Evolutionary conservation across 768 basidiomycete species (phyloP), one percentile per base, ranked within the genome.

Genomic region (Macrolepiota fuliginosa): DNA sequence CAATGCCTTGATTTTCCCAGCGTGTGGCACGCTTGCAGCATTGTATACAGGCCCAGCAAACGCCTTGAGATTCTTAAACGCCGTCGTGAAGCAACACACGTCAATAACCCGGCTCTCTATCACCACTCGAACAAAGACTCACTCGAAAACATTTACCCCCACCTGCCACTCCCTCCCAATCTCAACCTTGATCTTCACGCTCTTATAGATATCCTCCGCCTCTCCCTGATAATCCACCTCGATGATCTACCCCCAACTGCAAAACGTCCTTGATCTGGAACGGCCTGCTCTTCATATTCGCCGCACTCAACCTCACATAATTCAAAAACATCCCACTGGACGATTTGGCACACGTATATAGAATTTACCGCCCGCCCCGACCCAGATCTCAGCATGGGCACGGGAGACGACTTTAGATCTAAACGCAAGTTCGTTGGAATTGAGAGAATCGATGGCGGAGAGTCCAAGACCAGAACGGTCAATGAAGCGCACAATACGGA

Each of bases 181-280:
- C n/a, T n/a, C n/a, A n/a, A n/a, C n/a, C n/a, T n/a, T n/a, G n/a
- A n/a, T n/a, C n/a, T n/a, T n/a, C 97, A 98, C 93, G 62, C 91
- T 93, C 77, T 97, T 91, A 74, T 96, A 98, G 55, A 96, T 94
- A 73, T 98, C 96, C 77, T 98, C 95, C 7, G 92, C 86, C 0
- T 96, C 96, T 5, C 96, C 96, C 73, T 98, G 96, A 75, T 97
- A 99, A 72, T 98, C 96, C 27, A 98, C 94, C 1, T 96, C 96
- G 0, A 98, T 96, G n/a, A n/a, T n/a, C n/a, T n/a, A n/a, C n/a
- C n/a, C n/a, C n/a, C n/a, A n/a, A n/a, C n/a, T n/a, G n/a, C n/a
- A 98, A 75, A 29, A 98, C 96, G 63, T 98, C 96, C 75, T 91
- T 93, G 67, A 98, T 79, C 64, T 84, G 84, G 62, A 81, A 88